Conservation (phyloP, 495 filamentous ascomycete genomes). For the Hyaloscypha bicolor region DNA sequence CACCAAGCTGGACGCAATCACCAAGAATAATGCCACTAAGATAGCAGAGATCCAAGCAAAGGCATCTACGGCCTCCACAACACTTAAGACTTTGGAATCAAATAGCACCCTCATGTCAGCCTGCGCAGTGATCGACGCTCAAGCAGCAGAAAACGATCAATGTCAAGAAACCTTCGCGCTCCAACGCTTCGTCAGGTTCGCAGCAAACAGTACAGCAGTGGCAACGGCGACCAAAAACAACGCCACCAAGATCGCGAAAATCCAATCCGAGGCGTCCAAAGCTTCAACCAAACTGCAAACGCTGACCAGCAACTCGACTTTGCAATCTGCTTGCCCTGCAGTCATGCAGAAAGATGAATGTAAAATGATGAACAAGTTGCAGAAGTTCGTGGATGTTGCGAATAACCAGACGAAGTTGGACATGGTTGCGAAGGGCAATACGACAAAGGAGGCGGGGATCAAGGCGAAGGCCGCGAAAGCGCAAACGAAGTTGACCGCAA, state of each 20-base stretch:
- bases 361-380: constrained; percentile 9
- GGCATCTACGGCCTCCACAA: constrained; percentile 12
- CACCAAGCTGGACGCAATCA: constrained; percentile 20
- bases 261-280: constrained; percentile 11
- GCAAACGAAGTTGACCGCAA: constrained; percentile 18
- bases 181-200: constrained; percentile 23
- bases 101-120: constrained; percentile 21
- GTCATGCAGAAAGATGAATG: constrained; percentile 24
- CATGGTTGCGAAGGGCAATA: constrained; percentile 21
- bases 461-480: constrained; percentile 11
- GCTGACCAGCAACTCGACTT: constrained; percentile 20
- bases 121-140: constrained; percentile 20
- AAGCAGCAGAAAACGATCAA: constrained; percentile 6
- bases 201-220: constrained; percentile 17
- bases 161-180: constrained; percentile 23
- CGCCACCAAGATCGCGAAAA: constrained; percentile 20
- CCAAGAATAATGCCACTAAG: constrained; percentile 24
- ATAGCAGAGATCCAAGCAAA: constrained; percentile 24
- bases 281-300: constrained; percentile 17
- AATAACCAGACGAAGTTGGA: constrained; percentile 22
- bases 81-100: constrained; percentile 8
- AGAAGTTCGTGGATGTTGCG: constrained; percentile 18
- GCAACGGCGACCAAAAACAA: constrained; percentile 24
- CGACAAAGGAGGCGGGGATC: constrained; percentile 15
- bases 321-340: constrained; percentile 23